Base-by-base conservation (phyloP, 2,329 filamentous ascomycete species). In the Ophiosphaerella narmari region DNA sequence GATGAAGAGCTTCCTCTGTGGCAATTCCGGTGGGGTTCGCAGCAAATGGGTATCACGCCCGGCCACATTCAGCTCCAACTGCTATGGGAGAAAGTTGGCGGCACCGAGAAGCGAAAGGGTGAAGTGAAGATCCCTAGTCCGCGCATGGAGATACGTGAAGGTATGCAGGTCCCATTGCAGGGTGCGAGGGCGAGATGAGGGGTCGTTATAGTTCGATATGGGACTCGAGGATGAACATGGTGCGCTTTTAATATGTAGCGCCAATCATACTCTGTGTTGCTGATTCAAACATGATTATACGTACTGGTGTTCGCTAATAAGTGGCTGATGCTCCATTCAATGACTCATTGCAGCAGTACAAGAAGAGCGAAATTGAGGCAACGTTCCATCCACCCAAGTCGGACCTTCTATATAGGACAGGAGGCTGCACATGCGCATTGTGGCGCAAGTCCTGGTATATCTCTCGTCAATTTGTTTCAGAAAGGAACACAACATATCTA, bases 21-120 rank as follows among this genome's bases (percentile, higher is more conserved):
- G 69, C 67, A 65, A 37, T 72, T 51, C 31, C 63, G 57, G 13
- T 72, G 66, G 66, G 68, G 69, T 6, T 67, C 67, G 1, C 52
- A 62, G 38, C 69, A 72, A 41, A 38, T 56, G 32, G 69, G 62
- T 8, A 71, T 72, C 51, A 71, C 69, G 5, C 67, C 67, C 1
- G 68, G 69, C 0, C 69, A 72, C 37, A 42, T 70, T 0, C 52
- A 60, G 55, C 18, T 71, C 29, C 60, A 65, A 45, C 43, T 72
- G 39, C 24, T 70, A 52, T 72, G 69, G 69, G 45, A 66, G 12
- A 63, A 65, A 51, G 51, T 61, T 37, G 62, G 55, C 4, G 58
- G 60, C 2, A n/a, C 48, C 32, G 58, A 64, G 1, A 67, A 68
- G 51, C 52, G 56, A 2, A 44, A 54, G 16, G 39, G 53, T 12